Conservation (phyloP, 768 basidiomycete species). For the Cyclocybe aegerita region DNA sequence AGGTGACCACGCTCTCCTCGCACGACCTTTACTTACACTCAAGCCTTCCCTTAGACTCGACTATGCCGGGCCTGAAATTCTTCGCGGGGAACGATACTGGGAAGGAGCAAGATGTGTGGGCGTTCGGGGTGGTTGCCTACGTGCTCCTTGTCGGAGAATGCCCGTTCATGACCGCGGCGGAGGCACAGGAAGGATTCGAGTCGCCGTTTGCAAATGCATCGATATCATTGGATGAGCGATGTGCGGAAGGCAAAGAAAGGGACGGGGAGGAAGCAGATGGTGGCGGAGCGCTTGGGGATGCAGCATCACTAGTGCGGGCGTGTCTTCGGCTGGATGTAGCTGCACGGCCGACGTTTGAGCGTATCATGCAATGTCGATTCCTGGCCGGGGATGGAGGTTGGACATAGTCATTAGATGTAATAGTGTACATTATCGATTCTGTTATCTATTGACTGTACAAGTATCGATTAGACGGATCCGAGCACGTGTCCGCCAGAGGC, state of each 20-base stretch:
- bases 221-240: slow-evolving; percentile 78
- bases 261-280: slow-evolving; percentile 82
- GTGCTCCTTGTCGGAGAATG: slow-evolving; percentile 92
- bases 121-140: slow-evolving; percentile 94
- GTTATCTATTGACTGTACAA: slow-evolving; percentile 12
- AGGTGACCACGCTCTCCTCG: slow-evolving; percentile 33
- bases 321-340: slow-evolving; percentile 81
- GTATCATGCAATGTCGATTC: slow-evolving; percentile 78
- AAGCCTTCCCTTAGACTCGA: slow-evolving; percentile 56
- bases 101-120: slow-evolving; percentile 98
- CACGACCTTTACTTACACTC: slow-evolving; percentile 8
- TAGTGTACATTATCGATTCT: slow-evolving; percentile 8
- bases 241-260: slow-evolving; percentile 66
- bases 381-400: slow-evolving; percentile 78
- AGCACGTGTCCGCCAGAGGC: slow-evolving; percentile 8
- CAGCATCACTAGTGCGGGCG: slow-evolving; percentile 76
- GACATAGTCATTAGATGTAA: slow-evolving; percentile 25
- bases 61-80: slow-evolving; percentile 95
- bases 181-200: slow-evolving; percentile 82
- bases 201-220: slow-evolving; percentile 77
- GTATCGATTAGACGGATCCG: slow-evolving; percentile 4
- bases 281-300: slow-evolving; percentile 82
- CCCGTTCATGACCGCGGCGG: slow-evolving; percentile 86
- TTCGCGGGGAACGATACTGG: slow-evolving; percentile 95
- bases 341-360: slow-evolving; percentile 84